Base-by-base conservation (phyloP, 768 basidiomycete species). In the Baorangia bicolor region DNA sequence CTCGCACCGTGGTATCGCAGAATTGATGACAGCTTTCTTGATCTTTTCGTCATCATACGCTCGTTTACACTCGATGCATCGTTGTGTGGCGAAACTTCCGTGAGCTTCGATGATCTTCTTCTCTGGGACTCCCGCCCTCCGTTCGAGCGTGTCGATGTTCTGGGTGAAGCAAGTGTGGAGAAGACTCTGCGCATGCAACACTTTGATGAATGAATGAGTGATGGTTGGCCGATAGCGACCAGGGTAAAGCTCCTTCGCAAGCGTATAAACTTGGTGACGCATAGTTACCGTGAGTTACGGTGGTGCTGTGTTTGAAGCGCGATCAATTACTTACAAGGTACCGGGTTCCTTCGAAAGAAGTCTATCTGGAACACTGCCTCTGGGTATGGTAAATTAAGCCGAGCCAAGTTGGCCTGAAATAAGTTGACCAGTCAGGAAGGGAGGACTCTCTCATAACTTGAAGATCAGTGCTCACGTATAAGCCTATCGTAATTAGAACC, bases 291-390 rank as follows among this genome's bases (percentile, higher is more conserved):
- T 64, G 43, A 47, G 37, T 30, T 11, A 9, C 7, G 13, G 14
- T n/a, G n/a, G 43, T 13, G 35, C n/a, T 28, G 20, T 11, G 21
- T 41, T 35, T 16, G 40, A 37, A 25, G 2, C n/a, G 20, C 25
- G 21, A 44, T 34, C 37, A 11, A 30, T 27, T 13, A 68, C 85
- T 56, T 64, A 91, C 91, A 93, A 31, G 93, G 91, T 16, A 84
- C 75, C 4, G 93, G 94, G 58, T 92, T 90, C 41, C 73, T 67
- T 61, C 83, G 78, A 77, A 98, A 95, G 75, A 87, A 98, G 46
- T 77, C 76, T 64, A 98, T 88, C 61, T 98, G 91, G 64, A 98
- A 98, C 30, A 98, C 94, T 0, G 95, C 95, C 66, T 98, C 95
- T 0, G 95, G 94, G 64, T 89, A 85, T n/a, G 94, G 94, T 14